phyloP scores from a whole-genome alignment of 768 basidiomycete species.

The Saitozyma podzolica region DNA sequence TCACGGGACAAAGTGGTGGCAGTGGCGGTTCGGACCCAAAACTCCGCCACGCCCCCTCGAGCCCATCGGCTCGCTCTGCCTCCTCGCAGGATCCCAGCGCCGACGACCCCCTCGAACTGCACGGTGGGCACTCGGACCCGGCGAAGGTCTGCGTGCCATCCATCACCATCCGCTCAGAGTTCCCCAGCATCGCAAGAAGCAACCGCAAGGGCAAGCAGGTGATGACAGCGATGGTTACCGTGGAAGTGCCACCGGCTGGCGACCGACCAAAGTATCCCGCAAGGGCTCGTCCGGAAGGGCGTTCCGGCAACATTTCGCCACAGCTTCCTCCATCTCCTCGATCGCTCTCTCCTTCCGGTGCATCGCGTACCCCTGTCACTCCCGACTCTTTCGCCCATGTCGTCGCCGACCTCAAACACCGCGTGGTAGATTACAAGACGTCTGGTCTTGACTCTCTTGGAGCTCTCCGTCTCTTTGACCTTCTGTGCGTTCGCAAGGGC shows the following conservation, averaged over 20 bases:
- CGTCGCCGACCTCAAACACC: constrained; percentile 81
- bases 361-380: constrained; percentile 4
- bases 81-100: constrained; percentile 14
- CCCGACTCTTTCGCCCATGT: constrained; percentile 65
- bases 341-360: constrained; percentile 3
- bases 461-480: constrained; percentile 85
- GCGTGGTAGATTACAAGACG: constrained; percentile 95
- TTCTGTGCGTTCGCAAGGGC: constrained; percentile 84
- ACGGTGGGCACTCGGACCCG: constrained; percentile 5
- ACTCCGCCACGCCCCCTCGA: constrained; percentile 53
- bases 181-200: constrained; percentile 69
- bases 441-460: constrained; percentile 81
- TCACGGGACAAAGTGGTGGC: constrained; percentile 66
- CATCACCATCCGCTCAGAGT: constrained; percentile 92
- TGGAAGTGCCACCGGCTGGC: constrained; percentile 71
- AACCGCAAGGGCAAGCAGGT: constrained; percentile 66
- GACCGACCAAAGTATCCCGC: constrained; percentile 37
- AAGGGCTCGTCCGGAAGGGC: not conserved
- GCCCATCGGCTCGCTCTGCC: constrained; percentile 36
- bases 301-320: constrained; percentile 16
- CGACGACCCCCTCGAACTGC: constrained; percentile 75
- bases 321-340: constrained; percentile 36
- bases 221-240: constrained; percentile 87
- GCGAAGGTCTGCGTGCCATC: constrained; percentile 79
- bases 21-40: constrained; percentile 50